Evolutionary conservation across 116 monocot species (phyloP).

Genomic region (Phalaenopsis hybrid): DNA sequence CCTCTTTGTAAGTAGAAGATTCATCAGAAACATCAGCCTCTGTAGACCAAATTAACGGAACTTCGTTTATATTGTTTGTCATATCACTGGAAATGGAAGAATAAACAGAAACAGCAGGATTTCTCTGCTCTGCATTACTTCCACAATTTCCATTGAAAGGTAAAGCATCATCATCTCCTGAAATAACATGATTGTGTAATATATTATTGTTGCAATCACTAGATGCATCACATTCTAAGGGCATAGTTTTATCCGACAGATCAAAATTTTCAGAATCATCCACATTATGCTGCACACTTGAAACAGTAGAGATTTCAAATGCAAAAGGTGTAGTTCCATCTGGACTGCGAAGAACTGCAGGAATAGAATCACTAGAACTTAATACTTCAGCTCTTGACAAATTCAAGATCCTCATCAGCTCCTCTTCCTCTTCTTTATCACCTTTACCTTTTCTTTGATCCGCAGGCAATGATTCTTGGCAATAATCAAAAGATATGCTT

Average conservation of each 20-base stretch:
- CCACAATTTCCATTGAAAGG: constrained; percentile 2
- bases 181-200: constrained; percentile 11
- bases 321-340: constrained; percentile 16
- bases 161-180: constrained; percentile 12
- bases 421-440: constrained; percentile 80
- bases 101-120: constrained; percentile 15
- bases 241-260: no score
- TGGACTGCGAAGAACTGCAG: constrained; percentile 15
- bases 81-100: constrained; percentile 6
- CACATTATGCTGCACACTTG: constrained; percentile 7
- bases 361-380: constrained; percentile 12
- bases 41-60: constrained; percentile 15
- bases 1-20: constrained; percentile 5
- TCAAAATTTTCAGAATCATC: constrained; percentile 26
- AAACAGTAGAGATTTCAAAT: constrained; percentile 8
- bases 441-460: constrained; percentile 51
- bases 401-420: constrained; percentile 63
- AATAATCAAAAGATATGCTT: constrained; percentile 68
- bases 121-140: constrained; percentile 2
- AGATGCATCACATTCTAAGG: constrained; percentile 12
- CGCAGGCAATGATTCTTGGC: constrained; percentile 13
- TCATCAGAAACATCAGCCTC: constrained; percentile 11
- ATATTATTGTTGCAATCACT: constrained; percentile 16
- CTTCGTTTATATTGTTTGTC: constrained; percentile 5
- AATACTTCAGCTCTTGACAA: constrained; percentile 40